Conservation (phyloP, 106 monocot species). For the Alisma plantagoaquatica region DNA sequence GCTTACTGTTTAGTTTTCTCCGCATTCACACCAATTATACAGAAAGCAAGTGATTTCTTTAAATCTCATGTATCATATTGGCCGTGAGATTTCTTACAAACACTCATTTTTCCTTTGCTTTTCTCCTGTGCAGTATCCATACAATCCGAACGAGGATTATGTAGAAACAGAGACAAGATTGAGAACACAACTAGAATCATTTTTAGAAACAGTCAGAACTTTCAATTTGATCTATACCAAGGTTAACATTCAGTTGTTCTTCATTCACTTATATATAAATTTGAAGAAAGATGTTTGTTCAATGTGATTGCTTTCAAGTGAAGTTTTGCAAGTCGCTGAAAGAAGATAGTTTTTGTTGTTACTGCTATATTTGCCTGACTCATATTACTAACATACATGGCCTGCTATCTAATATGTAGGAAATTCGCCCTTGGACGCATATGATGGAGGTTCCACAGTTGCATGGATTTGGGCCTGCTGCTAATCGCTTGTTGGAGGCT, state of each 20-base stretch:
- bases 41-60: too few relatives aligned
- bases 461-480: conserved; percentile 96
- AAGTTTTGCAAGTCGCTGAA: too few relatives aligned
- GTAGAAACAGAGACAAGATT: conserved; percentile 63
- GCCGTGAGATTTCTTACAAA: neutral
- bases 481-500: conserved; percentile 91
- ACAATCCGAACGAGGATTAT: conserved; percentile 98
- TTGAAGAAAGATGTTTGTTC: neutral
- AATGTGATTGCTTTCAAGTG: neutral
- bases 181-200: conserved; percentile 66
- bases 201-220: conserved; percentile 82
- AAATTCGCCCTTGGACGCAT: conserved; percentile 97
- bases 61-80: too few relatives aligned
- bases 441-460: conserved; percentile 99
- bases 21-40: too few relatives aligned
- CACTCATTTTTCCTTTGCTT: neutral
- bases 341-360: too few relatives aligned
- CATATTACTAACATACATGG: too few relatives aligned
- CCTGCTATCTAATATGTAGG: conserved; percentile 28
- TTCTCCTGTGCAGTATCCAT: conserved; percentile 67
- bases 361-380: too few relatives aligned
- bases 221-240: conserved; percentile 90
- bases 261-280: neutral
- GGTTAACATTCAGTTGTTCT: conserved; percentile 23
- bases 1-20: too few relatives aligned